Evolutionary conservation across 352 stramenopile species (phyloP).

Genomic region (Phytopythium montanum): DNA sequence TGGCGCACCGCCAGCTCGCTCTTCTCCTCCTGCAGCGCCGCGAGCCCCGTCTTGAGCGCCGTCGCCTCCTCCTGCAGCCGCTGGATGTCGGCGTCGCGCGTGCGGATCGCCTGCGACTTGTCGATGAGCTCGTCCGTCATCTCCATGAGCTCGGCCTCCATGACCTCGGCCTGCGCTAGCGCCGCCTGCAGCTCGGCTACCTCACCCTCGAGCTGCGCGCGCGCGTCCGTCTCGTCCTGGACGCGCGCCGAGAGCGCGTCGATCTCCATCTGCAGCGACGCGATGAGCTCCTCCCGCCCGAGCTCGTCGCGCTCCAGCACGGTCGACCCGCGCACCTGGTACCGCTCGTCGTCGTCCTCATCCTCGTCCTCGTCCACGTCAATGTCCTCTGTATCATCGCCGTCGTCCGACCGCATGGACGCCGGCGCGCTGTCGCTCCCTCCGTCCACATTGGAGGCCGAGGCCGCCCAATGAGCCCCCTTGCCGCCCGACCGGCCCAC

Average conservation of each 20-base stretch:
- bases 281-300: constrained; percentile 61
- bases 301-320: constrained; percentile 57
- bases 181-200: constrained; percentile 51
- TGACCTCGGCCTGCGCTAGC: constrained; percentile 59
- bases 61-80: constrained; percentile 36
- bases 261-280: constrained; percentile 63
- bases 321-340: constrained; percentile 38
- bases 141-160: constrained; percentile 72
- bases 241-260: constrained; percentile 52
- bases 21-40: constrained; percentile 38
- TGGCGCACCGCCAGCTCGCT: constrained; percentile 38
- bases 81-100: constrained; percentile 62
- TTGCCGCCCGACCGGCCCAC: constrained; percentile 23
- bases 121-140: constrained; percentile 79
- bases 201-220: constrained; percentile 52
- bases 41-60: constrained; percentile 46
- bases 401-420: constrained; percentile 21
- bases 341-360: constrained; percentile 20
- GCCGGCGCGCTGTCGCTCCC: constrained; percentile 29
- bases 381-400: constrained; percentile 25
- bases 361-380: constrained; percentile 23
- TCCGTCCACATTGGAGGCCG: constrained; percentile 1
- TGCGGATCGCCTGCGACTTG: constrained; percentile 67
- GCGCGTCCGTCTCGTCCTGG: constrained; percentile 64
- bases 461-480: constrained; percentile 9